Evolutionary conservation across 345 rosid genomes (phyloP).

Genomic region (Luvunga scandens): DNA sequence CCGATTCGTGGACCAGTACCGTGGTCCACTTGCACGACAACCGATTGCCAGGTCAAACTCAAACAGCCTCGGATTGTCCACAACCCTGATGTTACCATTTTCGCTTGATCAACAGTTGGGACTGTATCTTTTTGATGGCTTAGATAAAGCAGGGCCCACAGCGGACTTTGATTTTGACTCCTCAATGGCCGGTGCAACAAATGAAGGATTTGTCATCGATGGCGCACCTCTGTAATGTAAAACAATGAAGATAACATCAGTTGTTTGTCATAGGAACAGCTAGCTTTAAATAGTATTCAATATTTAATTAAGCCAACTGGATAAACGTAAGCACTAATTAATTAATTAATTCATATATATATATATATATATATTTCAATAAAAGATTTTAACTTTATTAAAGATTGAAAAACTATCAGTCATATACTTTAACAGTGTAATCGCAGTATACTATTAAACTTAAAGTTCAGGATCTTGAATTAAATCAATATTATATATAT

Average conservation of each 20-base stretch:
- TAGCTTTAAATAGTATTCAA: neutral
- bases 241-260: conserved; percentile 8
- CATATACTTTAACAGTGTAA: too few relatives aligned
- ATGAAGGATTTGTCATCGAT: conserved; percentile 53
- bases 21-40: conserved; percentile 71
- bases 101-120: conserved; percentile 15
- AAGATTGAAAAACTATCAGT: too few relatives aligned
- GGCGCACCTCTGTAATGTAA: conserved; percentile 48
- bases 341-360: too few relatives aligned
- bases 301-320: neutral
- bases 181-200: conserved; percentile 10
- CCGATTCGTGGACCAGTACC: conserved; percentile 79
- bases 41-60: conserved; percentile 28
- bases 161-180: conserved; percentile 15
- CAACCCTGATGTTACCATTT: neutral
- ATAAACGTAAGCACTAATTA: too few relatives aligned
- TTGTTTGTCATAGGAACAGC: neutral
- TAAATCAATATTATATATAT: too few relatives aligned
- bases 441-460: too few relatives aligned
- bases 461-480: too few relatives aligned
- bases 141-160: conserved; percentile 5
- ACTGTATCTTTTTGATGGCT: neutral
- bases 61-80: conserved; percentile 1
- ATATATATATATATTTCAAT: too few relatives aligned
- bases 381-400: too few relatives aligned